Conservation (phyloP, 495 filamentous ascomycete species). For the Podospora pseudocomata region DNA sequence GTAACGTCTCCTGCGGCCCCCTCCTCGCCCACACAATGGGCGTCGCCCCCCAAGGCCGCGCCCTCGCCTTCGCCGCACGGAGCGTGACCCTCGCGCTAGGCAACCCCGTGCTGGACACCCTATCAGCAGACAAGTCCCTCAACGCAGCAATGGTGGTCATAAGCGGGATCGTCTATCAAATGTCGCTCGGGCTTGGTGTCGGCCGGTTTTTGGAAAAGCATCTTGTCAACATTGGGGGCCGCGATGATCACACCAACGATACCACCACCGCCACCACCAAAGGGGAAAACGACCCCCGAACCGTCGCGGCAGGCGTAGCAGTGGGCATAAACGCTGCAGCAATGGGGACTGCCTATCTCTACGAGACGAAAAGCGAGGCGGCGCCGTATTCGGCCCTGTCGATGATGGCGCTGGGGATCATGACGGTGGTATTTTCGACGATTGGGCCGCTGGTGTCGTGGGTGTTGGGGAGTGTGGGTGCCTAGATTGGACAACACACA, state of each 20-base stretch:
- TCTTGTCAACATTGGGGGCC: constrained; percentile 4
- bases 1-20: constrained; percentile 38
- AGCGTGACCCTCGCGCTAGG: constrained; percentile 44
- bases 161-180: constrained; percentile 46
- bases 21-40: constrained; percentile 34
- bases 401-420: constrained; percentile 47
- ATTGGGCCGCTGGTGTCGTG: constrained; percentile 30
- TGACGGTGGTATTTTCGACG: constrained; percentile 44
- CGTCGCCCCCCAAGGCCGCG: constrained; percentile 27
- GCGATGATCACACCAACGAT: background rate
- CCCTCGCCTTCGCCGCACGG: constrained; percentile 43
- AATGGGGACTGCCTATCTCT: constrained; percentile 49
- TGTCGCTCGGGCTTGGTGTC: constrained; percentile 34
- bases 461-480: constrained; percentile 22
- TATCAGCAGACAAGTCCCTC: constrained; percentile 40
- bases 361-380: constrained; percentile 44
- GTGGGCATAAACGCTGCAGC: constrained; percentile 50
- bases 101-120: constrained; percentile 35
- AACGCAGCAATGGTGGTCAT: constrained; percentile 46
- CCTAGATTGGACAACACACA: background rate
- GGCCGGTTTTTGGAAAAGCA: constrained; percentile 37
- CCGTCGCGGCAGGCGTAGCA: constrained; percentile 43
- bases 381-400: constrained; percentile 47
- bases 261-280: background rate
- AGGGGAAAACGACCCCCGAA: constrained; percentile 23